Conservation (phyloP, 257 asterid genomes). For the Anisodus tanguticus region DNA sequence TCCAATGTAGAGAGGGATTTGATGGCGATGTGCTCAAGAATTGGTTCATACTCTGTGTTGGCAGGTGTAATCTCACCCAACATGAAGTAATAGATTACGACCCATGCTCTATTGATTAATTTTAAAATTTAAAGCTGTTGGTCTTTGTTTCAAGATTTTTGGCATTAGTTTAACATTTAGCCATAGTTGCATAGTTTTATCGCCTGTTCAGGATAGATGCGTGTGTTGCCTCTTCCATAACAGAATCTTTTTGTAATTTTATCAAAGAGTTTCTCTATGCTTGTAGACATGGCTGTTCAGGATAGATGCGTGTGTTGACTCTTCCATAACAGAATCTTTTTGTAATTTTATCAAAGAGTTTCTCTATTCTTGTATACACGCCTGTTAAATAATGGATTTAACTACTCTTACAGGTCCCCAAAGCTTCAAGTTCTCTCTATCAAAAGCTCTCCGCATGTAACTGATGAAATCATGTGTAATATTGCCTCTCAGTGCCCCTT, state of each 20-base stretch:
- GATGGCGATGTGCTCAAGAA: background rate
- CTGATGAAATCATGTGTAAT: constrained; percentile 55
- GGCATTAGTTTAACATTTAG: background rate
- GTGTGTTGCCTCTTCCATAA: background rate
- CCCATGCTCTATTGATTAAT: background rate
- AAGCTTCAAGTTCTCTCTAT: constrained; percentile 74
- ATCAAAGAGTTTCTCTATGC: background rate
- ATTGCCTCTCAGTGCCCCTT: constrained; percentile 65
- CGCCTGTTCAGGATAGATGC: background rate
- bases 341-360: background rate
- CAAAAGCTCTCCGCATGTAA: constrained; percentile 69
- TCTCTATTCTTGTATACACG: background rate
- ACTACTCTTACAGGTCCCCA: constrained; percentile 61
- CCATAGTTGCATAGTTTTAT: background rate
- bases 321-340: too few relatives aligned
- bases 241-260: too few relatives aligned
- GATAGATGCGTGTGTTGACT: background rate
- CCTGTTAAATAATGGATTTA: background rate
- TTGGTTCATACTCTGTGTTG: background rate
- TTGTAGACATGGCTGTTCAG: background rate
- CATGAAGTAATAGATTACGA: background rate
- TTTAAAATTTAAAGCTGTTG: background rate
- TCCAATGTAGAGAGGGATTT: background rate
- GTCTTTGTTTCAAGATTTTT: background rate
- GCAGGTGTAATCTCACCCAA: background rate